phyloP scores from a whole-genome alignment of 345 rosid species.

The Hibiscus trionum region DNA sequence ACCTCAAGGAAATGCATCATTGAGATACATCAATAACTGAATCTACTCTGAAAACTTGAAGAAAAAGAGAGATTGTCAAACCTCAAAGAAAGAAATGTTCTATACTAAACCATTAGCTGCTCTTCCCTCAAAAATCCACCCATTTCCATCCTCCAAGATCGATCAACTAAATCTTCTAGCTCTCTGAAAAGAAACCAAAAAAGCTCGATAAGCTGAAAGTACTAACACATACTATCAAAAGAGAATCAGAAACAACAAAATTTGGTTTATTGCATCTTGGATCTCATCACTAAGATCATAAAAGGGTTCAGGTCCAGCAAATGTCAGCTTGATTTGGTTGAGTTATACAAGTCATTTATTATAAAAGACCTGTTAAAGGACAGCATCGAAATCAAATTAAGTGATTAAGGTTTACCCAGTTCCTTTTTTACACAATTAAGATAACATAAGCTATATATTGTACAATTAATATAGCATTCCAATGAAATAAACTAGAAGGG shows the following conservation, averaged over 20 bases:
- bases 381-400: neutral
- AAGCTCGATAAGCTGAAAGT: slow-evolving; percentile 3
- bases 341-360: neutral
- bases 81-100: slow-evolving; percentile 15
- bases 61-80: slow-evolving; percentile 11
- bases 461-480: neutral
- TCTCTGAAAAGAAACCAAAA: slow-evolving; percentile 43
- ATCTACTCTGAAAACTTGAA: neutral
- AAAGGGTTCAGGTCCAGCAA: neutral
- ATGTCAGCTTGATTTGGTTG: neutral
- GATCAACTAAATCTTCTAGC: slow-evolving; percentile 63
- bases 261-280: slow-evolving; percentile 4
- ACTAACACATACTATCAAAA: neutral
- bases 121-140: slow-evolving; percentile 69
- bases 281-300: slow-evolving; percentile 3
- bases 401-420: neutral
- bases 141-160: slow-evolving; percentile 89
- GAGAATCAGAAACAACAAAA: slow-evolving; percentile 1
- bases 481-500: slow-evolving; percentile 4
- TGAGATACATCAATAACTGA: neutral
- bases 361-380: neutral
- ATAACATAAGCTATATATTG: neutral
- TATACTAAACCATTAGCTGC: slow-evolving; percentile 32
- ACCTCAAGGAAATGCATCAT: neutral
- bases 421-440: neutral